A percentile compares a stretch with the other conserved stretches of the same genome.
These are phyloP conservation scores for Aspergillus haitiensis DNA, from an alignment of 495 filamentous ascomycete species.

Conservation along the genomic window DNA sequence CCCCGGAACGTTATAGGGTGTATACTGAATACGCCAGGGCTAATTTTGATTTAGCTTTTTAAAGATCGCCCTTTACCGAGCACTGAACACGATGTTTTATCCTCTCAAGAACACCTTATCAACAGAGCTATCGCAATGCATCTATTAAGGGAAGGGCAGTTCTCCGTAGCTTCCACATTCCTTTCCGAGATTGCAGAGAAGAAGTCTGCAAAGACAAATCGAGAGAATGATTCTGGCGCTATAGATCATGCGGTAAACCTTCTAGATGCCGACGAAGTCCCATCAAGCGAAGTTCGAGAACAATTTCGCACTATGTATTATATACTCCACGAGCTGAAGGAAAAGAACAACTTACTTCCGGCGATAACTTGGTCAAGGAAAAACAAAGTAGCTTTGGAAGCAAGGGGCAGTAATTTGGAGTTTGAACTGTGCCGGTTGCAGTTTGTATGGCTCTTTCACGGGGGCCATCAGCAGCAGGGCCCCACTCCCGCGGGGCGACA, in stretches of 20 bases:
- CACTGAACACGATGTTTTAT: constrained; percentile 79
- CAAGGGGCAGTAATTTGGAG: constrained; percentile 86
- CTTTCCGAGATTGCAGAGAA: constrained; percentile 58
- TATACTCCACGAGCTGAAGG: constrained; percentile 75
- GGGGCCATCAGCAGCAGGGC: constrained; percentile 33
- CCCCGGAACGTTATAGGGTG: background rate
- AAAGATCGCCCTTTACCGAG: constrained; percentile 72
- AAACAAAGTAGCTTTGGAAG: constrained; percentile 69
- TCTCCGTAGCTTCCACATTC: constrained; percentile 80
- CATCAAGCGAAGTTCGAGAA: constrained; percentile 67
- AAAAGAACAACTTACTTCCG: constrained; percentile 66
- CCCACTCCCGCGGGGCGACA: constrained; percentile 41
- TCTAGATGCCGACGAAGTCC: constrained; percentile 54
- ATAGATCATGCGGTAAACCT: constrained; percentile 26
- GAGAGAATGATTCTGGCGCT: constrained; percentile 16
- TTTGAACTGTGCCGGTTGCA: constrained; percentile 89
- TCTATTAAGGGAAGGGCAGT: constrained; percentile 89
- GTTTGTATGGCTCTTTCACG: constrained; percentile 78
- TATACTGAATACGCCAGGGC: constrained; percentile 2
- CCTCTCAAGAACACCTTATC: constrained; percentile 70
- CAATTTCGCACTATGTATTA: constrained; percentile 88
- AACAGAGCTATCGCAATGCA: constrained; percentile 97
- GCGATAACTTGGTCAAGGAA: constrained; percentile 84
- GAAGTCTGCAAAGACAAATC: constrained; percentile 21
- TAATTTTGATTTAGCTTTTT: constrained; percentile 59